phyloP scores from a whole-genome alignment of 371 early-diverging fungal genomes.

The Mortierella polycephala region DNA sequence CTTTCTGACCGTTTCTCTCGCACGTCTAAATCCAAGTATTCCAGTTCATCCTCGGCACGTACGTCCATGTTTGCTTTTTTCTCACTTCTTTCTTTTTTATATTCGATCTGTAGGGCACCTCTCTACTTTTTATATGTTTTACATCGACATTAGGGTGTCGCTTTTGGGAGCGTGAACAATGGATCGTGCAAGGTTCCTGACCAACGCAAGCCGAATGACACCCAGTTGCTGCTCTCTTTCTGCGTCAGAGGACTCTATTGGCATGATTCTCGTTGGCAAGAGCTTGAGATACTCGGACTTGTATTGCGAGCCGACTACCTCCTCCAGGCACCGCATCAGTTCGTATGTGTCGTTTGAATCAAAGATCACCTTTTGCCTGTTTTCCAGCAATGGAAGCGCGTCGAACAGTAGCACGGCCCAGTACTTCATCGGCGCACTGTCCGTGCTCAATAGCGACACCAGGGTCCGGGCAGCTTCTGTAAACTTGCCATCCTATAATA shows the following conservation, averaged over 20 bases:
- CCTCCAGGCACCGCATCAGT: constrained; percentile 50
- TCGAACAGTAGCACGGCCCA: constrained; percentile 37
- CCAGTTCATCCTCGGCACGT: constrained; percentile 2
- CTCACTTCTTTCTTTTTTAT: too few relatives aligned
- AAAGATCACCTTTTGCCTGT: constrained; percentile 33
- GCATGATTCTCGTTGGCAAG: constrained; percentile 17
- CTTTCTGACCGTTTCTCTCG: not conserved
- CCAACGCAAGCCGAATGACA: constrained; percentile 31
- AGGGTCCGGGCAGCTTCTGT: constrained; percentile 19
- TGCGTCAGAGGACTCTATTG: constrained; percentile 9
- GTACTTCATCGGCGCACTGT: constrained; percentile 39
- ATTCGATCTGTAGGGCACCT: too few relatives aligned
- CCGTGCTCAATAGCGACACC: constrained; percentile 16
- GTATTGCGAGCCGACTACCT: constrained; percentile 42
- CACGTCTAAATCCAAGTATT: constrained; percentile 1
- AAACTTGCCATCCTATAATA: constrained; percentile 20
- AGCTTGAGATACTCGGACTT: constrained; percentile 37
- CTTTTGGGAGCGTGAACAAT: constrained; percentile 27
- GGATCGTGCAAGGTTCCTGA: constrained; percentile 40
- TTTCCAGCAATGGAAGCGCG: constrained; percentile 44
- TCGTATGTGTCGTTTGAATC: constrained; percentile 34
- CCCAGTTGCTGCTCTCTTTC: constrained; percentile 34
- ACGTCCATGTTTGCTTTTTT: not conserved
- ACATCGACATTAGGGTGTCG: not conserved
- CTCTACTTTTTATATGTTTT: too few relatives aligned